Base-by-base conservation (phyloP, 1,139 yeast species). In the Sugiyamaella novakii region DNA sequence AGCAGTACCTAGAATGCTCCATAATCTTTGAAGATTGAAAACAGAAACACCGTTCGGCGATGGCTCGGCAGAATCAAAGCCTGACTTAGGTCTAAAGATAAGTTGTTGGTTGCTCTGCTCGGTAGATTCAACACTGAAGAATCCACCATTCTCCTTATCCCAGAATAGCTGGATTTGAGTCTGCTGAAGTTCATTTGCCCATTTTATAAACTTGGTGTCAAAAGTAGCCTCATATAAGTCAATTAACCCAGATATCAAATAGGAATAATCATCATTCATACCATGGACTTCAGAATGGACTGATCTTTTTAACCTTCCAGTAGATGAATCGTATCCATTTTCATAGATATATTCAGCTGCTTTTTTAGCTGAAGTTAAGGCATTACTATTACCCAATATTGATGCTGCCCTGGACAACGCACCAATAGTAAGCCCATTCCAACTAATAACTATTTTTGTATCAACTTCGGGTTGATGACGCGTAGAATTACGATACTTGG, bases 41-140 rank as follows among this genome's bases (percentile, higher is more conserved):
- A 65, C 61, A 0, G 73, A 59, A 0, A 70, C 62, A 5, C 71
- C 71, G 39, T 71, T 69, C 7, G 71, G 56, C 22, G 69, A 61
- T 0, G 75, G 74, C 52, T 68, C 73, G 1, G 71, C 69, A n/a
- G 64, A 51, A 49, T 71, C 75, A 47, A 66, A 67, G 15, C 68
- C 69, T 25, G 58, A 54, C 55, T 70, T 70, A 41, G 71, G 70
- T 12, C 72, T 57, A 56, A 66, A 59, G 15, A 66, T 58, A 17
- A 67, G 61, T 34, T 59, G 56, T 15, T 45, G 44, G n/a, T 54
- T 52, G 8, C 54, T 35, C 22, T 30, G 17, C 6, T 34, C 34
- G 1, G 41, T 35, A 3, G 35, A 19, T 15, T 59, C 56, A 2
- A 59, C 65, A 1, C 62, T 50, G 56, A 53, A 70, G 51, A 63